Evolutionary conservation across 2,329 filamentous ascomycete species (phyloP).

Genomic region (Talaromyces sp.): DNA sequence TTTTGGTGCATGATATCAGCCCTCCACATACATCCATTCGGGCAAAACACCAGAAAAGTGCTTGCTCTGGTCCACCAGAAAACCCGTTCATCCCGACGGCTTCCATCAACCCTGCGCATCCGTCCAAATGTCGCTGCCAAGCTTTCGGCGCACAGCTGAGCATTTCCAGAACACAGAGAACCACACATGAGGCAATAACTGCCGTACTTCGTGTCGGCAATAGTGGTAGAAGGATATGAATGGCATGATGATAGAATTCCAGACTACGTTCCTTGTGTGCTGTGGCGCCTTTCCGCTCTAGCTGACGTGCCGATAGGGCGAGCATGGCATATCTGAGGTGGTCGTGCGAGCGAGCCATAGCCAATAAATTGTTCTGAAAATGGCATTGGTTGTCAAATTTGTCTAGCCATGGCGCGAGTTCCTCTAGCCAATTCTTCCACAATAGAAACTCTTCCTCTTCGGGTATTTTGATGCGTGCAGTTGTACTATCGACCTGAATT

Average conservation of each 20-base stretch:
- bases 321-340: conserved; percentile 51
- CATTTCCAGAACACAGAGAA: conserved; percentile 57
- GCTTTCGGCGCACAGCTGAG: conserved; percentile 38
- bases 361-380: conserved; percentile 52
- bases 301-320: conserved; percentile 53
- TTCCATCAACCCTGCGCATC: conserved; percentile 53
- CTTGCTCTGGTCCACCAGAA: conserved; percentile 51
- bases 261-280: conserved; percentile 49
- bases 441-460: conserved; percentile 8
- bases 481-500: not conserved
- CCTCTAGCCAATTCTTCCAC: conserved; percentile 49
- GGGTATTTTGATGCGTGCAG: not conserved
- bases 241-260: conserved; percentile 53
- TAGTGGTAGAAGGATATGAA: conserved; percentile 47
- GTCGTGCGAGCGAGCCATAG: conserved; percentile 46
- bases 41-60: conserved; percentile 58
- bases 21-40: conserved; percentile 57
- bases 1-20: conserved; percentile 50
- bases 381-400: conserved; percentile 54
- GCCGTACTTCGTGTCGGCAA: conserved; percentile 48
- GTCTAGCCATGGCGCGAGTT: conserved; percentile 57
- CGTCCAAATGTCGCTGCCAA: conserved; percentile 56
- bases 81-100: conserved; percentile 52
- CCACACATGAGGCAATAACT: conserved; percentile 52
- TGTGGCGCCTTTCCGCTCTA: conserved; percentile 49